A percentile compares a stretch with the other conserved stretches of the same genome.
Evolutionary conservation across 306 rosid genomes (phyloP).

Genomic region (Cucurbita argyrosperma): DNA sequence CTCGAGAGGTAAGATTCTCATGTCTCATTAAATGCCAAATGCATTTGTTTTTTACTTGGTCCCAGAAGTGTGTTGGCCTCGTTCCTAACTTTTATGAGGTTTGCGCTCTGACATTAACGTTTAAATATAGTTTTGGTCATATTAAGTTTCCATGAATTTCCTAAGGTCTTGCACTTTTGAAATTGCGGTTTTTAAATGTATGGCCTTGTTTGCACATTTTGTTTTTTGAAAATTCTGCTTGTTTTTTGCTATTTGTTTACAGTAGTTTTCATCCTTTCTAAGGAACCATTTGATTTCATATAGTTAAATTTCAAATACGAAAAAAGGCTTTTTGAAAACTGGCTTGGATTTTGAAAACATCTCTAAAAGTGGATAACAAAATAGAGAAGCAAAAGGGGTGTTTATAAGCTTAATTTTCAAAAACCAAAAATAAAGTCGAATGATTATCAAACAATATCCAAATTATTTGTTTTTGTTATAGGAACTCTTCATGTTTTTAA

Average conservation of each 20-base stretch:
- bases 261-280: no score
- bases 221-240: neutral
- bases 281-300: no score
- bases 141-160: neutral
- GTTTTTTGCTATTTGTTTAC: no score
- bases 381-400: no score
- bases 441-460: no score
- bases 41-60: neutral
- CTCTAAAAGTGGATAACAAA: neutral
- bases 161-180: no score
- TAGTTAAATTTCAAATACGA: no score
- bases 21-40: neutral
- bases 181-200: no score
- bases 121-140: neutral
- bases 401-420: no score
- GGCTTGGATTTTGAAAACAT: neutral
- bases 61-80: neutral
- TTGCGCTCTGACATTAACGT: neutral
- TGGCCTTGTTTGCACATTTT: neutral
- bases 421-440: no score
- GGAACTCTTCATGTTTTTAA: neutral
- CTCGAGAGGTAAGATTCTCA: conserved; percentile 60
- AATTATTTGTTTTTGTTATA: neutral
- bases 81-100: neutral
- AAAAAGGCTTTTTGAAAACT: no score